A percentile compares a stretch with the other conserved stretches of the same genome.
Evolutionary conservation across 768 basidiomycete genomes (phyloP).

Genomic region (Chlorophyllum brunneum): DNA sequence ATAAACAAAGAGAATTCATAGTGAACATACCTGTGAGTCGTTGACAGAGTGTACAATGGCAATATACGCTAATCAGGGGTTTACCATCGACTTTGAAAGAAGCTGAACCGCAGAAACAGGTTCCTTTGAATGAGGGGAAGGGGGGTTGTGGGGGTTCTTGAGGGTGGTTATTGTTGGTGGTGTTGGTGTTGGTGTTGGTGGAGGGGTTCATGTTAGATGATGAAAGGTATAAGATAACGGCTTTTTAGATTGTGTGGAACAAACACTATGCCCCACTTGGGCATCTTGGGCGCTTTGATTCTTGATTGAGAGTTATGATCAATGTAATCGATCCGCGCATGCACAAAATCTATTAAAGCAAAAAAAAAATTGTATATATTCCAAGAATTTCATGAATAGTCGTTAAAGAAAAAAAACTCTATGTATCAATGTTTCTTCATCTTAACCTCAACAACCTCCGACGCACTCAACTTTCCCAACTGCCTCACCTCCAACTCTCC

Average conservation of each 20-base stretch:
- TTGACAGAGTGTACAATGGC: conserved; percentile 69
- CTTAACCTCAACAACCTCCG: not conserved
- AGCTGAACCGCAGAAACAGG: conserved; percentile 54
- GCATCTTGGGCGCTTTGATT: too few species aligned
- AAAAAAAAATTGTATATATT: too few species aligned
- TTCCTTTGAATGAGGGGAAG: conserved; percentile 26
- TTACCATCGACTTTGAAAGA: conserved; percentile 43
- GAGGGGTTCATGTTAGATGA: not conserved
- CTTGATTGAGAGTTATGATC: too few species aligned
- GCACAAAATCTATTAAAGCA: too few species aligned
- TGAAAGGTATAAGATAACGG: too few species aligned
- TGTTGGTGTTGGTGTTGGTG: not conserved
- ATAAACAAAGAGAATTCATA: not conserved
- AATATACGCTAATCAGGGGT: conserved; percentile 56
- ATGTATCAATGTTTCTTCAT: too few species aligned
- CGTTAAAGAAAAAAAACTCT: too few species aligned
- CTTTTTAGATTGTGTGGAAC: too few species aligned
- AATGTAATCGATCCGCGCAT: too few species aligned
- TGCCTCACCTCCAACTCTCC: conserved; percentile 19
- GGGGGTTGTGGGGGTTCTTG: not conserved
- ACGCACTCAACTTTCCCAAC: not conserved
- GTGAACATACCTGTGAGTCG: conserved; percentile 43
- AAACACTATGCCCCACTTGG: too few species aligned
- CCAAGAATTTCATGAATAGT: too few species aligned
- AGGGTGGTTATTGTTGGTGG: not conserved